A percentile compares a stretch with the other conserved stretches of the same genome.
Evolutionary conservation across 768 basidiomycete species (phyloP).

Genomic region (Tremella fuciformis): DNA sequence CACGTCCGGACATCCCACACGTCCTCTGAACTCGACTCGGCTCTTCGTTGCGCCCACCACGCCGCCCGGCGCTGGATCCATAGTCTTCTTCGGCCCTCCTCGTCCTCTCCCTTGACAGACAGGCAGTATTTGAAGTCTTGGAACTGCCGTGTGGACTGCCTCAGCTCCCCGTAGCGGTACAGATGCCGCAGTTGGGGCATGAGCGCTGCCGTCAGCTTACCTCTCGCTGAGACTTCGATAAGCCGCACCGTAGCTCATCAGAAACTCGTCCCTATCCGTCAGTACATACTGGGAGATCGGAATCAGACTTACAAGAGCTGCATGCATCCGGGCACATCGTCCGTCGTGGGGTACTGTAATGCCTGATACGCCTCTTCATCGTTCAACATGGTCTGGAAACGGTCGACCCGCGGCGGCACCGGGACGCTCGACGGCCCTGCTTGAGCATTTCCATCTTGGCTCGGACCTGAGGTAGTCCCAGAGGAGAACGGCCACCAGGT

Average conservation of each 20-base stretch:
- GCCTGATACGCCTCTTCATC: conserved; percentile 49
- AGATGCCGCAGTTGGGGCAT: conserved; percentile 76
- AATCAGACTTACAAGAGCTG: conserved; percentile 54
- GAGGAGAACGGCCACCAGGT: too few relatives aligned
- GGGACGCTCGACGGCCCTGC: neutral
- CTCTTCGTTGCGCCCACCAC: conserved; percentile 83
- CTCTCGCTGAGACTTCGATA: neutral
- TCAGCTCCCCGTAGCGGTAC: conserved; percentile 76
- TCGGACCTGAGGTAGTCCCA: too few relatives aligned
- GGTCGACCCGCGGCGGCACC: neutral
- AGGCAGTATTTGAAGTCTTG: conserved; percentile 96
- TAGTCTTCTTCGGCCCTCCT: conserved; percentile 70
- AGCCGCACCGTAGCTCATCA: conserved; percentile 53
- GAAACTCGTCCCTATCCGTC: conserved; percentile 51
- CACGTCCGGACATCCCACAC: conserved; percentile 87
- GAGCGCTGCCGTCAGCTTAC: conserved; percentile 59
- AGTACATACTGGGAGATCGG: conserved; percentile 8
- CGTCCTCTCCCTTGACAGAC: conserved; percentile 71
- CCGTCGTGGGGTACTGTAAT: conserved; percentile 62
- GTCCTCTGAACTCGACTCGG: conserved; percentile 83
- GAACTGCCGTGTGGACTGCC: conserved; percentile 70
- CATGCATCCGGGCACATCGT: conserved; percentile 80
- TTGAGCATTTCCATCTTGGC: neutral
- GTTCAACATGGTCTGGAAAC: conserved; percentile 32
- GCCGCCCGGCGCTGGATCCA: conserved; percentile 87